A percentile compares a stretch with the other conserved stretches of the same genome.
Evolutionary conservation across 495 filamentous ascomycete genomes (phyloP).

Genomic region (Annulohypoxylon bovei): DNA sequence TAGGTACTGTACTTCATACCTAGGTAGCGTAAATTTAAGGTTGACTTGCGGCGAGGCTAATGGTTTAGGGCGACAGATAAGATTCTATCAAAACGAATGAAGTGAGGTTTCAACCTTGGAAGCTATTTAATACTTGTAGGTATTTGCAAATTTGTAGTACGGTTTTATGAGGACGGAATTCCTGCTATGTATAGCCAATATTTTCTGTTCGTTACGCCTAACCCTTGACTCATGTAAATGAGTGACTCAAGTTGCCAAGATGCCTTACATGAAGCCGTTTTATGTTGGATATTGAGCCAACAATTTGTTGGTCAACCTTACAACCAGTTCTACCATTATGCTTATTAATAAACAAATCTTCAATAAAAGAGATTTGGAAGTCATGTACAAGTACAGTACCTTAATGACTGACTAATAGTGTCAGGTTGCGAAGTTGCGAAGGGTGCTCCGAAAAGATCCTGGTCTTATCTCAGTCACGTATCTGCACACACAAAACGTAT

Average conservation of each 20-base stretch:
- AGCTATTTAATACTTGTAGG: background rate
- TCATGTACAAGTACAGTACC: background rate
- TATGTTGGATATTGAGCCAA: background rate
- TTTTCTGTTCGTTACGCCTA: background rate
- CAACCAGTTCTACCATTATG: too few species aligned
- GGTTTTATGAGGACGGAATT: background rate
- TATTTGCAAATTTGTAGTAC: background rate
- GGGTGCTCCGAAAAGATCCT: background rate
- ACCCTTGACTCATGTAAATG: background rate
- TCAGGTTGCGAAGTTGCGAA: constrained; percentile 8
- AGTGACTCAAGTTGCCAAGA: background rate
- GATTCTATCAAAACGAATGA: background rate
- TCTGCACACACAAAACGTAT: background rate
- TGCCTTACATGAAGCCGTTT: background rate
- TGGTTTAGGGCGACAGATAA: background rate
- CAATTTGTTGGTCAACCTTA: background rate
- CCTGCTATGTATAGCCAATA: background rate
- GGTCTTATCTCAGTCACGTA: constrained; percentile 20
- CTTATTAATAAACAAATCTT: too few species aligned
- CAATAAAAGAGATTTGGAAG: background rate
- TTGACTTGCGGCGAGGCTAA: constrained; percentile 20
- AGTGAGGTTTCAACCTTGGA: background rate
- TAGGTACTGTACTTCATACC: background rate
- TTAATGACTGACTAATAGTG: constrained; percentile 1
- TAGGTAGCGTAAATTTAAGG: constrained; percentile 6